Percentiles rank a stretch among this genome's conserved stretches.
These are phyloP conservation scores for Stachybotrys echinatus DNA, from an alignment of 2,329 filamentous ascomycete genomes.

Conservation along the genomic window DNA sequence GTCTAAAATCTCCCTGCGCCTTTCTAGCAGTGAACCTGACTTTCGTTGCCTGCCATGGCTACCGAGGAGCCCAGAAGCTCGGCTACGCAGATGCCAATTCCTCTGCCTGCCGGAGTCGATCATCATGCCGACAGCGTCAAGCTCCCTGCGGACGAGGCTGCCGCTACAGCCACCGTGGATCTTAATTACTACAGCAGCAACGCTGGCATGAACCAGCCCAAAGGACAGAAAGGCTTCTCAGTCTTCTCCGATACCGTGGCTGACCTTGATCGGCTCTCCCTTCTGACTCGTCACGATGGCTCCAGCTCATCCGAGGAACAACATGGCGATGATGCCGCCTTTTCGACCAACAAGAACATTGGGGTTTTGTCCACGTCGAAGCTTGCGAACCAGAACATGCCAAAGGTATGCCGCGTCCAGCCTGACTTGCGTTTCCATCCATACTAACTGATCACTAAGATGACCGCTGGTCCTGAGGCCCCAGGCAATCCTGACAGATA, in stretches of 20 bases:
- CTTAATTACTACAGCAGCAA: not conserved
- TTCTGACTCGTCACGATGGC: not conserved
- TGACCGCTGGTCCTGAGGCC: conserved; percentile 31
- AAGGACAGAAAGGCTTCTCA: not conserved
- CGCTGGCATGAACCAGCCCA: not conserved
- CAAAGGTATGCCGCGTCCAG: conserved; percentile 39
- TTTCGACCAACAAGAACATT: conserved; percentile 34
- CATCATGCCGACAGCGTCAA: conserved; percentile 16
- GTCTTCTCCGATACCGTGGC: not conserved
- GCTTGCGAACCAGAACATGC: conserved; percentile 46
- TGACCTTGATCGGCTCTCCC: not conserved
- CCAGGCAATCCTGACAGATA: conserved; percentile 33
- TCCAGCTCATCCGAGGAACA: conserved; percentile 7
- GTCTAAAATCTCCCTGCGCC: not conserved
- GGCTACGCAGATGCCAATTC: conserved; percentile 17
- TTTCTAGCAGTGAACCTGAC: not conserved
- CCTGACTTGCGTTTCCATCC: not conserved
- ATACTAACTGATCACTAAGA: not conserved
- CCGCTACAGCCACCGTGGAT: conserved; percentile 4
- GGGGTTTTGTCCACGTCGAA: conserved; percentile 47
- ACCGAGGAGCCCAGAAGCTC: conserved; percentile 18
- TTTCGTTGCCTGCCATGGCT: conserved; percentile 19
- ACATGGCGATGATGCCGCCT: conserved; percentile 10
- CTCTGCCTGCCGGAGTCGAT: conserved; percentile 7
- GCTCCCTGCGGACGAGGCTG: conserved; percentile 7